Conservation (phyloP, 805 yeast genomes). For the Candida stauntonica region DNA sequence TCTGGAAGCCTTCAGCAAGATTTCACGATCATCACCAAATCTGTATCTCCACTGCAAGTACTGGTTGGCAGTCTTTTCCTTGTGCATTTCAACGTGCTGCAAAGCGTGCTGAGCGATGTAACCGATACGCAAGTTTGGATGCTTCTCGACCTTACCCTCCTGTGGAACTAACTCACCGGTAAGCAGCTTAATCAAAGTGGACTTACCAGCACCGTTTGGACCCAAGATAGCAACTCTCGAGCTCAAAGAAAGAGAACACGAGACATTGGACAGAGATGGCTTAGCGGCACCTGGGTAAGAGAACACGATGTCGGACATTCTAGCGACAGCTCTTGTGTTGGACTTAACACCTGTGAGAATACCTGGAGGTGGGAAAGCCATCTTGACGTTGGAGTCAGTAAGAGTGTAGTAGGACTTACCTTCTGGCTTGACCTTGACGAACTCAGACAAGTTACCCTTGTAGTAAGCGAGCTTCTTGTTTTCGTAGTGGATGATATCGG, state of each 20-base stretch:
- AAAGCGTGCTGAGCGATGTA: conserved; percentile 98
- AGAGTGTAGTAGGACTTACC: conserved; percentile 94
- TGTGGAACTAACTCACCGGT: conserved; percentile 90
- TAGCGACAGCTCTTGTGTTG: conserved; percentile 87
- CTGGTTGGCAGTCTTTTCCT: conserved; percentile 96
- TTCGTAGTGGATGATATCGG: conserved; percentile 95
- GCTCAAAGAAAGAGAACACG: conserved; percentile 90
- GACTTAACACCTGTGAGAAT: conserved; percentile 96
- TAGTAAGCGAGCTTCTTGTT: conserved; percentile 91
- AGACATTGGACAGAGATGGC: conserved; percentile 74
- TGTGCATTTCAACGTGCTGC: conserved; percentile 95
- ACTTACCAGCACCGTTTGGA: conserved; percentile 99
- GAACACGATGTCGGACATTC: conserved; percentile 81
- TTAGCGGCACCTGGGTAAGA: conserved; percentile 85
- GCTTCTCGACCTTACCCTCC: conserved; percentile 90
- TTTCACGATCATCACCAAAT: conserved; percentile 98
- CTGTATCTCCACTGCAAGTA: conserved; percentile 97
- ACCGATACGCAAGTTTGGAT: conserved; percentile 96
- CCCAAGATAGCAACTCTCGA: conserved; percentile 96
- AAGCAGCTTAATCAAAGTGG: conserved; percentile 87
- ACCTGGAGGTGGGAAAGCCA: conserved; percentile 99
- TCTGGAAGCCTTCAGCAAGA: conserved; percentile 87
- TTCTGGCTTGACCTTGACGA: conserved; percentile 90
- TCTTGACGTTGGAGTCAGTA: conserved; percentile 87
- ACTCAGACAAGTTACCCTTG: conserved; percentile 91